phyloP scores from a whole-genome alignment of 306 rosid species.

The Cajanus cajan region DNA sequence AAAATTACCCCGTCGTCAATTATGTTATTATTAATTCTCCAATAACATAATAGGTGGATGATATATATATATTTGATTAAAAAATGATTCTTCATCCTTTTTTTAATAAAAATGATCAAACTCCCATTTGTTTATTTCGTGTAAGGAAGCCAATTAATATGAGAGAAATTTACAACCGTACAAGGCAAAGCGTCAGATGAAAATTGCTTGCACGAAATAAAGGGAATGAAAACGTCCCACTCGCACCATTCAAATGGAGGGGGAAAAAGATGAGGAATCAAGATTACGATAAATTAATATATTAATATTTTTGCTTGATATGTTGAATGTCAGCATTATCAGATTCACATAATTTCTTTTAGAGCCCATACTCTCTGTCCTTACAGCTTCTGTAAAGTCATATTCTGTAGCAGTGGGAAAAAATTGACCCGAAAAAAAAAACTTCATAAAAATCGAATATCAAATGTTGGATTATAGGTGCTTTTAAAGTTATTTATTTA shows the following conservation, averaged over 20 bases:
- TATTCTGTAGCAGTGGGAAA: not conserved
- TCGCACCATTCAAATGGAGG: conserved; percentile 41
- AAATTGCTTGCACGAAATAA: conserved; percentile 34
- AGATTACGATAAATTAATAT: conserved; percentile 24
- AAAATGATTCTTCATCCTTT: not conserved
- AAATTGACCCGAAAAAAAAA: not conserved
- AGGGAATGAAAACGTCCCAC: conserved; percentile 23
- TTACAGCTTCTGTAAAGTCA: conserved; percentile 31
- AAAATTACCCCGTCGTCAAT: not conserved
- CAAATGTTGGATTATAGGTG: not conserved
- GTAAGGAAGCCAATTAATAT: not conserved
- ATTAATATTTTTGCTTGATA: not conserved
- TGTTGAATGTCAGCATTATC: conserved; percentile 30
- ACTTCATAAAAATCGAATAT: not conserved
- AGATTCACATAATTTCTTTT: conserved; percentile 15
- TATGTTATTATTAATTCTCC: not conserved
- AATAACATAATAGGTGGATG: not conserved
- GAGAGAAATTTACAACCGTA: conserved; percentile 23
- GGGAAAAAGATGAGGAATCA: conserved; percentile 32
- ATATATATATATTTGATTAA: not conserved
- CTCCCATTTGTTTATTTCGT: not conserved
- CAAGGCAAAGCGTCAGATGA: conserved; percentile 24
- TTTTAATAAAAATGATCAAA: not conserved
- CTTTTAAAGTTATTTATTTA: not conserved
- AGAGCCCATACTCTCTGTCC: conserved; percentile 17